A percentile compares a stretch with the other conserved stretches of the same genome.
Evolutionary conservation across 106 monocot species (phyloP).

Genomic region (Acanthochlamys bracteata): DNA sequence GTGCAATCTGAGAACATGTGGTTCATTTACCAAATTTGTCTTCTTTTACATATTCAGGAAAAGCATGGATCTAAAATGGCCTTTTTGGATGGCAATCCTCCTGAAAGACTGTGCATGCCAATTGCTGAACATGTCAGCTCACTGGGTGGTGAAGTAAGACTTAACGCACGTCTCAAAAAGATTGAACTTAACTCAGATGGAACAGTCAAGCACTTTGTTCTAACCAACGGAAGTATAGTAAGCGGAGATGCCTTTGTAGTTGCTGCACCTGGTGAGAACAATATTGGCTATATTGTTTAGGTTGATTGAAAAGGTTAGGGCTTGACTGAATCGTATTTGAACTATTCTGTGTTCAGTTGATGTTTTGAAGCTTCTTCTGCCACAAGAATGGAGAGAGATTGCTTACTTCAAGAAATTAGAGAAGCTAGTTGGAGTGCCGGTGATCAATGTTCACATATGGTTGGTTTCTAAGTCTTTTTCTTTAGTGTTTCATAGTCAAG

Average conservation of each 20-base stretch:
- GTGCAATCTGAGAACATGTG: too few relatives aligned
- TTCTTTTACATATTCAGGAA: slow-evolving; percentile 44
- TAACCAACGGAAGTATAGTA: slow-evolving; percentile 61
- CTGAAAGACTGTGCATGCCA: slow-evolving; percentile 88
- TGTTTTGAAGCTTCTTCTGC: slow-evolving; percentile 90
- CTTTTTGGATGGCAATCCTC: slow-evolving; percentile 94
- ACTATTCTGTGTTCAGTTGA: slow-evolving; percentile 55
- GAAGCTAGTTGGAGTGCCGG: slow-evolving; percentile 92
- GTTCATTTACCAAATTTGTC: too few relatives aligned
- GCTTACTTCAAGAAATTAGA: slow-evolving; percentile 82
- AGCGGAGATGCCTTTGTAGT: slow-evolving; percentile 82
- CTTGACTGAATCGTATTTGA: too few relatives aligned
- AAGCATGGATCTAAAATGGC: slow-evolving; percentile 98
- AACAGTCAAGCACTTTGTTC: slow-evolving; percentile 81
- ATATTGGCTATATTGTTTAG: background rate
- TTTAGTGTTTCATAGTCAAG: too few relatives aligned
- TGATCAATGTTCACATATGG: slow-evolving; percentile 99
- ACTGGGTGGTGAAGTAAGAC: slow-evolving; percentile 69
- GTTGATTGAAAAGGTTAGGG: too few relatives aligned
- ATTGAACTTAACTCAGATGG: slow-evolving; percentile 83
- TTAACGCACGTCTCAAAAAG: slow-evolving; percentile 76
- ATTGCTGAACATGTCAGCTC: slow-evolving; percentile 80
- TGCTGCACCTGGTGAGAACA: slow-evolving; percentile 72
- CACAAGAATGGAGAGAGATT: slow-evolving; percentile 88
- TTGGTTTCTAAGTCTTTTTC: slow-evolving; percentile 13